Conservation (phyloP, 345 rosid species). For the Alliaria petiolata region DNA sequence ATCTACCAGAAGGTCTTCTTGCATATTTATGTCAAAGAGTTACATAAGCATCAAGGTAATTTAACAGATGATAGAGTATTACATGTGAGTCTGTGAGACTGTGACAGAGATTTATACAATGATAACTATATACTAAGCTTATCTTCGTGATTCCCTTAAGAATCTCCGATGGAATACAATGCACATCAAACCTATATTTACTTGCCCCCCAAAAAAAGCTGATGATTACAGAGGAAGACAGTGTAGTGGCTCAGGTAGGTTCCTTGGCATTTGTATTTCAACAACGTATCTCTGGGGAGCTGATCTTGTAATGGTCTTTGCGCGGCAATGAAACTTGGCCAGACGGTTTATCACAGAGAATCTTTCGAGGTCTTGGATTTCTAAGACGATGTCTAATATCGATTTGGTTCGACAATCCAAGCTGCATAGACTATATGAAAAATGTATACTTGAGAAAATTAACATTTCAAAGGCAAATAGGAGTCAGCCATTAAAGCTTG, state of each 20-base stretch:
- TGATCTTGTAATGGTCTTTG: constrained; percentile 37
- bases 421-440: constrained; percentile 36
- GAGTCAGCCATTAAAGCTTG: neutral
- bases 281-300: constrained; percentile 54
- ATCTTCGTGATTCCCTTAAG: neutral
- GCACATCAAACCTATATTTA: neutral
- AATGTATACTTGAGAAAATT: neutral
- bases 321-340: constrained; percentile 66
- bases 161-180: neutral
- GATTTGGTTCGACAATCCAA: constrained; percentile 45
- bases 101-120: neutral
- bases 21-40: no score
- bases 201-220: neutral
- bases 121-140: constrained; percentile 1
- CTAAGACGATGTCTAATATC: constrained; percentile 50
- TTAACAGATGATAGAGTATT: neutral
- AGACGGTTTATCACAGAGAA: constrained; percentile 71
- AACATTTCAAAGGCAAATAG: neutral
- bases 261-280: constrained; percentile 51
- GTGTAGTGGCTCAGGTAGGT: constrained; percentile 56
- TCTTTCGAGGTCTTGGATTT: constrained; percentile 71
- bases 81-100: neutral
- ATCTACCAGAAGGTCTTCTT: no score
- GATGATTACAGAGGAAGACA: constrained; percentile 64
- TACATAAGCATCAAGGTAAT: no score